phyloP scores from a whole-genome alignment of 129 eudicot genomes.

The Helichrysum umbraculigerum region DNA sequence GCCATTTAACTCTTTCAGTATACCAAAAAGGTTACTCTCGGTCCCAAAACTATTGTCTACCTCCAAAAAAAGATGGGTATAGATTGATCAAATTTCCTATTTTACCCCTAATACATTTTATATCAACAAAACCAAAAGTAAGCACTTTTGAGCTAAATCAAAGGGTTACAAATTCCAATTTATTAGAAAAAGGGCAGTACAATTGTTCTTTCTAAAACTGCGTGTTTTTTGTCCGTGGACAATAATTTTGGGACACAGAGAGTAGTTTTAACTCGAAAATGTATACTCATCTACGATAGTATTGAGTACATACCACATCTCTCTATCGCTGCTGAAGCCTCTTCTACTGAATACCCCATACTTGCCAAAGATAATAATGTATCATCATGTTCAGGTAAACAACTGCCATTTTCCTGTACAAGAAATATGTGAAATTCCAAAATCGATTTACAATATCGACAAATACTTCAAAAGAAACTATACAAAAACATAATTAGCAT shows the following conservation, averaged over 20 bases:
- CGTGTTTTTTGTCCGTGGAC: too few relatives aligned
- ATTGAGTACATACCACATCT: slow-evolving; percentile 62
- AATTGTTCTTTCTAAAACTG: too few relatives aligned
- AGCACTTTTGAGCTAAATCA: too few relatives aligned
- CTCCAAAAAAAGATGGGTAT: too few relatives aligned
- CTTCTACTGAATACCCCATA: slow-evolving; percentile 71
- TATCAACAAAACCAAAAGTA: too few relatives aligned
- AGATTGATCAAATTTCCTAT: too few relatives aligned
- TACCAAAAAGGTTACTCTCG: neutral
- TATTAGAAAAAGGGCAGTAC: too few relatives aligned
- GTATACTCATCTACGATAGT: neutral
- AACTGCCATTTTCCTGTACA: slow-evolving; percentile 49
- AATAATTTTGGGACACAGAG: neutral
- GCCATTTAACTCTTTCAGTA: neutral
- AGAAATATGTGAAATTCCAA: slow-evolving; percentile 7
- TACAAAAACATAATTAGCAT: neutral
- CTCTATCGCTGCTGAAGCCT: slow-evolving; percentile 63
- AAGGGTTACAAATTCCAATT: too few relatives aligned
- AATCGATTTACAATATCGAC: neutral
- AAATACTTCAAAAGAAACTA: neutral
- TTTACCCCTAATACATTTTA: too few relatives aligned
- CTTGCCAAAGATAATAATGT: slow-evolving; percentile 38
- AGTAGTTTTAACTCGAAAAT: neutral
- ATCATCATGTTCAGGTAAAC: slow-evolving; percentile 37
- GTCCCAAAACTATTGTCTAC: neutral